Base-by-base conservation (phyloP, 768 basidiomycete genomes). In the Paxillus involutus region DNA sequence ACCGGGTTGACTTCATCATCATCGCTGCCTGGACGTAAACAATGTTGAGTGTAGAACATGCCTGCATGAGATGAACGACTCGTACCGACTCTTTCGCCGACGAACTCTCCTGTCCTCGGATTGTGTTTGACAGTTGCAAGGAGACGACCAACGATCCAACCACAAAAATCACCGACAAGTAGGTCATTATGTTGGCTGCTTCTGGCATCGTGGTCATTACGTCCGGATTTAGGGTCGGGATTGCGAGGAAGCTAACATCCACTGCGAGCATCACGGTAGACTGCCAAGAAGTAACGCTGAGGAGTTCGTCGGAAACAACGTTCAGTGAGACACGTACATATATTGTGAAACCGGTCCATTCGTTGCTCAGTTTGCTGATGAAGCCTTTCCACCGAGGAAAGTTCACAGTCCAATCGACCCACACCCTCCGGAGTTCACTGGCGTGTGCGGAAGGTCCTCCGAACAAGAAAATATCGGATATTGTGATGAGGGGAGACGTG, bases 161-260 rank as follows among this genome's bases (percentile, higher is more conserved):
- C 21, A 21, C 21, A 21, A 21, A 21, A 3, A 21, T 21, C 21
- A 21, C 21, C 21, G 21, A 21, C 21, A 21, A 21, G 21, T 21
- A 21, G 21, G 21, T 21, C 21, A 21, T 21, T 21, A 21, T 21
- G 21, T 21, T 21, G 21, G 21, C 21, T 21, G 21, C 21, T 21
- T 21, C 21, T 21, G 21, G 21, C 21, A 21, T 21, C 21, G 21
- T 21, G 21, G 21, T 21, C 21, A 21, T 21, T 21, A 21, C 21
- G 3, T 21, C 21, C 21, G 21, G 21, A 21, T 21, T 21, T 10
- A 10, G 12, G 3, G 10, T 1, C 10, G 7, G 32, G 32, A 33
- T 11, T 33, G 79, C 77, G 9, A 84, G 62, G 58, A 82, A 81
- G 0, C 76, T 76, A 1, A 84, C 77, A 49, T 81, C 81, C 1